Percentiles rank a stretch among this genome's conserved stretches.
Evolutionary conservation across 257 asterid species (phyloP).

Genomic region (Solanum phureja): DNA sequence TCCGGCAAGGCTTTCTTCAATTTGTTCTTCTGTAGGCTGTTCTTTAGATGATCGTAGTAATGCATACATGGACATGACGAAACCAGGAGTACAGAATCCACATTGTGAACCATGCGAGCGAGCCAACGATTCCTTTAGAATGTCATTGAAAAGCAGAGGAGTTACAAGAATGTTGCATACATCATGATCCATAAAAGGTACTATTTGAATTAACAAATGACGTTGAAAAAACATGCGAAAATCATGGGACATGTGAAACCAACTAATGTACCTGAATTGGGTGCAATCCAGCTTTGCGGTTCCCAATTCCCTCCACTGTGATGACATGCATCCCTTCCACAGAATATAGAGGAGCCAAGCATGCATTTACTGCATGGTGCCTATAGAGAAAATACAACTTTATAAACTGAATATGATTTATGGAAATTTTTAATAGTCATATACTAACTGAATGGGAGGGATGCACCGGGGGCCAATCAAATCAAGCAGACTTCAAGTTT

Average conservation of each 20-base stretch:
- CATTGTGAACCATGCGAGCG: slow-evolving; percentile 91
- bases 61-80: slow-evolving; percentile 92
- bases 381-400: slow-evolving; percentile 22
- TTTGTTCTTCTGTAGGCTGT: slow-evolving; percentile 67
- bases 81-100: slow-evolving; percentile 99
- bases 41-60: slow-evolving; percentile 61
- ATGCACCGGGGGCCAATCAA: not conserved
- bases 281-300: slow-evolving; percentile 67
- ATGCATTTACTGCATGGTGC: slow-evolving; percentile 83
- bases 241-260: not conserved
- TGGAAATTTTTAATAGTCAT: not conserved
- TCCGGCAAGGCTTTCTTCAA: slow-evolving; percentile 95
- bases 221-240: not conserved
- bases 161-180: not conserved
- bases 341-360: slow-evolving; percentile 95
- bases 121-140: slow-evolving; percentile 77
- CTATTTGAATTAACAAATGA: not conserved
- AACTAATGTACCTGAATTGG: slow-evolving; percentile 66
- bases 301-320: slow-evolving; percentile 93
- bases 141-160: not conserved
- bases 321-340: slow-evolving; percentile 97
- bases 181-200: not conserved
- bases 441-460: not conserved
- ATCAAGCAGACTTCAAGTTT: not conserved
- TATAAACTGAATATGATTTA: not conserved